phyloP scores from a whole-genome alignment of 345 rosid species.

The Capsella bursapastoris region DNA sequence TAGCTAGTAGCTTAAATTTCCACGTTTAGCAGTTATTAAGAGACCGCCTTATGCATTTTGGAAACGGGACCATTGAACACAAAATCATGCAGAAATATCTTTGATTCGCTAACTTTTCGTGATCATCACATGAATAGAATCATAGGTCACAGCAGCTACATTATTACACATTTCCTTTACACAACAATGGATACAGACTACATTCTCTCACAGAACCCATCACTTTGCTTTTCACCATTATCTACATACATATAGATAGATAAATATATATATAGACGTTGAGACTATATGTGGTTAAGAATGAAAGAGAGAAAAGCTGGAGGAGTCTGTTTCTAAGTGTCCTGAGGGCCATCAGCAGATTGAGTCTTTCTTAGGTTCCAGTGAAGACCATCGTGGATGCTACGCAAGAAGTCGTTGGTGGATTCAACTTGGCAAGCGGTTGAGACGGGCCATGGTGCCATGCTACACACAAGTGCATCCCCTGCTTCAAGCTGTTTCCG shows the following conservation, averaged over 20 bases:
- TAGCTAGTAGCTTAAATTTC: constrained; percentile 18
- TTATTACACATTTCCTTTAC: constrained; percentile 28
- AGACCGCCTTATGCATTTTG: constrained; percentile 2
- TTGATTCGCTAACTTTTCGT: constrained; percentile 7
- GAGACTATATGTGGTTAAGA: constrained; percentile 17
- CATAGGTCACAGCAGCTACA: constrained; percentile 27
- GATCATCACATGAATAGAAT: constrained; percentile 14
- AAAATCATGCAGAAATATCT: constrained; percentile 3
- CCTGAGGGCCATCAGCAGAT: constrained; percentile 80
- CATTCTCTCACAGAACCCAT: constrained; percentile 8
- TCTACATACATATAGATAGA: constrained; percentile 27
- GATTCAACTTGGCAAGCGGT: constrained; percentile 91
- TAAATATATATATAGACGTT: neutral
- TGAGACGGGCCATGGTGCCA: constrained; percentile 99
- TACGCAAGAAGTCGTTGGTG: constrained; percentile 80
- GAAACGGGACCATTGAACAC: neutral
- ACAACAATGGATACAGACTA: constrained; percentile 20
- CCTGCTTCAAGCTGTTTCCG: constrained; percentile 81
- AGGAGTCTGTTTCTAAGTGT: constrained; percentile 27
- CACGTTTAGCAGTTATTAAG: neutral
- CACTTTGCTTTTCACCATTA: constrained; percentile 13
- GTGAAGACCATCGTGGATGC: constrained; percentile 97
- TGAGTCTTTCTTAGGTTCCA: constrained; percentile 93
- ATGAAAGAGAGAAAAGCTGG: neutral
- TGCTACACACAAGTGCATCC: constrained; percentile 93